Percentiles rank a stretch among this genome's conserved stretches.
phyloP scores from a whole-genome alignment of 2,329 filamentous ascomycete species.

The Botrytis deweyae region DNA sequence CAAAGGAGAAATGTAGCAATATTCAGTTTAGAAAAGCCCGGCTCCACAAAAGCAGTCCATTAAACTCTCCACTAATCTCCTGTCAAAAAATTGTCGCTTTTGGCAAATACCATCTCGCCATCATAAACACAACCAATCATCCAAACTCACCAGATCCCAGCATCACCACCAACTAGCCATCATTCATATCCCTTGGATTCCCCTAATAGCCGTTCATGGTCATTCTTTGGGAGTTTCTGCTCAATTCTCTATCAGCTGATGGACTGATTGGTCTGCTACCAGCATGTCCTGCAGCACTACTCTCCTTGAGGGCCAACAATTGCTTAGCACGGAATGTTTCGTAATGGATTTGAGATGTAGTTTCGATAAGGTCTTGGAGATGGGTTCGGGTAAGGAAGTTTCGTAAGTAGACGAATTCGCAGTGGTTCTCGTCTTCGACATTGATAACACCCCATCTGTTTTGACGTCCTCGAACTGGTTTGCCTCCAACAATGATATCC shows the following conservation, averaged over 20 bases:
- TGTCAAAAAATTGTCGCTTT: conserved; percentile 40
- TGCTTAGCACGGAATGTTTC: conserved; percentile 99
- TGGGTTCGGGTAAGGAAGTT: conserved; percentile 99
- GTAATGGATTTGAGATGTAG: conserved; percentile 99
- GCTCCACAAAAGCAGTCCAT: conserved; percentile 30
- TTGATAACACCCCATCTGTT: conserved; percentile 99
- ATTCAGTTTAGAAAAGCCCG: conserved; percentile 35
- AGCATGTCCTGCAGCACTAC: conserved; percentile 73
- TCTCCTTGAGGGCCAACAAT: conserved; percentile 95
- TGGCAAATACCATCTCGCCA: conserved; percentile 37
- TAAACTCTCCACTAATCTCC: conserved; percentile 35
- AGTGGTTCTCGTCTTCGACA: conserved; percentile 98
- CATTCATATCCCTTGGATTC: conserved; percentile 14
- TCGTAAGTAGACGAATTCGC: conserved; percentile 97
- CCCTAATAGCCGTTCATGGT: conserved; percentile 97
- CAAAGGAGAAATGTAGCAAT: conserved; percentile 40
- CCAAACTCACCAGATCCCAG: conserved; percentile 14
- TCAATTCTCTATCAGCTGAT: conserved; percentile 89
- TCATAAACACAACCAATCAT: conserved; percentile 33
- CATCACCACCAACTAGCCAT: conserved; percentile 11
- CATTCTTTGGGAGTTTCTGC: conserved; percentile 94
- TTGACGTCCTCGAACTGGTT: conserved; percentile 95
- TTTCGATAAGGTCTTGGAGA: conserved; percentile 98
- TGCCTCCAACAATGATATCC: conserved; percentile 94
- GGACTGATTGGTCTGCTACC: conserved; percentile 93